A percentile compares a stretch with the other conserved stretches of the same genome.
Evolutionary conservation across 139 green algal genomes (phyloP).

Genomic region (Volvox africanus): DNA sequence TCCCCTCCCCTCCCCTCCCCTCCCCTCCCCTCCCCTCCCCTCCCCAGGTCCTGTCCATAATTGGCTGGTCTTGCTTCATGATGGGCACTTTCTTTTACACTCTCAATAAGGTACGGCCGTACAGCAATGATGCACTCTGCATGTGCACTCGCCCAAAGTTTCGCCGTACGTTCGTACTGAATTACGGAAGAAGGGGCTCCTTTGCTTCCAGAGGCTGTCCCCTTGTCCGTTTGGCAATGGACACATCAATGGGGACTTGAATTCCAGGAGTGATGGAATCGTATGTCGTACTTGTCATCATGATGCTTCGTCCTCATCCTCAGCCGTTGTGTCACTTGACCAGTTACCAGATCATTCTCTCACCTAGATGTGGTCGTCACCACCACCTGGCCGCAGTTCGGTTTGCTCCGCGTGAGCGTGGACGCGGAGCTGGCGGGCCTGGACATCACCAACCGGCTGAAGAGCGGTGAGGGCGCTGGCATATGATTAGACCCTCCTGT

Average conservation of each 20-base stretch:
- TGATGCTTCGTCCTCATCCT: too few relatives aligned
- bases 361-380: too few relatives aligned
- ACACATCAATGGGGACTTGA: too few relatives aligned
- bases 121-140: too few relatives aligned
- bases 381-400: background rate
- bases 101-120: background rate
- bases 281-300: too few relatives aligned
- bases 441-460: constrained; percentile 42
- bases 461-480: background rate
- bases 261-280: too few relatives aligned
- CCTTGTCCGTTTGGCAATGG: too few relatives aligned
- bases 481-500: too few relatives aligned
- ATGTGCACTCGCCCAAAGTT: background rate
- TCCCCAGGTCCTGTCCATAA: constrained; percentile 71
- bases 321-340: too few relatives aligned
- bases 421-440: constrained; percentile 65
- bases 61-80: constrained; percentile 42
- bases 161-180: background rate
- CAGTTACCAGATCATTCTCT: too few relatives aligned
- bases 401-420: constrained; percentile 57
- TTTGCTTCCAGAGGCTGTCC: background rate
- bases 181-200: background rate
- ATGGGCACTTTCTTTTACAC: constrained; percentile 62
- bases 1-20: background rate
- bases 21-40: background rate